A percentile compares a stretch with the other conserved stretches of the same genome.
Evolutionary conservation across 495 filamentous ascomycete species (phyloP).

Genomic region (Aspergillus bertholletiae): DNA sequence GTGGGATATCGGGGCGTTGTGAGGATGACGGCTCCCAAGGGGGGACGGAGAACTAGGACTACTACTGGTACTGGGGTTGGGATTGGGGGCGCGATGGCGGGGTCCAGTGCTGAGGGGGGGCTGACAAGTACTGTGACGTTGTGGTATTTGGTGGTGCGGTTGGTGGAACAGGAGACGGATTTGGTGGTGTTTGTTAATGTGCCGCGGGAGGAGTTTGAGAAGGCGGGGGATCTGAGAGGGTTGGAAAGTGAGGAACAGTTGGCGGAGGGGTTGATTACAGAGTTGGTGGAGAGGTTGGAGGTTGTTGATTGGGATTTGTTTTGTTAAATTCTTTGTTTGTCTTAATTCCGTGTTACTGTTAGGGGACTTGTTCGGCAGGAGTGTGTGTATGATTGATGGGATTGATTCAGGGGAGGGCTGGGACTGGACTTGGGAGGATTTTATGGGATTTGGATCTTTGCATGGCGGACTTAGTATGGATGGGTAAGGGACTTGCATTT

Average conservation of each 20-base stretch:
- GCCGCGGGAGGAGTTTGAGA: conserved; percentile 68
- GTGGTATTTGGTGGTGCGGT: conserved; percentile 57
- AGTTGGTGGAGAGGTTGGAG: conserved; percentile 66
- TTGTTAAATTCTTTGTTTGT: conserved; percentile 29
- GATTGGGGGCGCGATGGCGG: conserved; percentile 12
- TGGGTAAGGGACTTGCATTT: not conserved
- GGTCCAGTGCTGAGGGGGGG: conserved; percentile 18
- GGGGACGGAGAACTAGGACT: conserved; percentile 8
- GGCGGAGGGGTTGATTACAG: conserved; percentile 56
- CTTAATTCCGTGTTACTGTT: not conserved
- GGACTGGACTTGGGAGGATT: not conserved
- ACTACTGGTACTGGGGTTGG: no score
- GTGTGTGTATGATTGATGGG: not conserved
- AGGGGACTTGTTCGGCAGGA: no score
- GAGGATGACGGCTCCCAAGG: conserved; percentile 22
- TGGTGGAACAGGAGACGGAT: conserved; percentile 75
- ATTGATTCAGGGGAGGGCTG: not conserved
- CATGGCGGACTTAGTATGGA: not conserved
- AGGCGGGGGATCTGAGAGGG: conserved; percentile 29
- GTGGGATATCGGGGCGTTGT: conserved; percentile 32
- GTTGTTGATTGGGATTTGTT: conserved; percentile 85
- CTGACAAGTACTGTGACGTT: conserved; percentile 24
- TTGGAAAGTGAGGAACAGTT: conserved; percentile 58
- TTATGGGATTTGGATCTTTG: not conserved
- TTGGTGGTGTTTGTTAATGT: conserved; percentile 88